Evolutionary conservation across 2,329 filamentous ascomycete species (phyloP).

Genomic region (Neonectria ditissima): DNA sequence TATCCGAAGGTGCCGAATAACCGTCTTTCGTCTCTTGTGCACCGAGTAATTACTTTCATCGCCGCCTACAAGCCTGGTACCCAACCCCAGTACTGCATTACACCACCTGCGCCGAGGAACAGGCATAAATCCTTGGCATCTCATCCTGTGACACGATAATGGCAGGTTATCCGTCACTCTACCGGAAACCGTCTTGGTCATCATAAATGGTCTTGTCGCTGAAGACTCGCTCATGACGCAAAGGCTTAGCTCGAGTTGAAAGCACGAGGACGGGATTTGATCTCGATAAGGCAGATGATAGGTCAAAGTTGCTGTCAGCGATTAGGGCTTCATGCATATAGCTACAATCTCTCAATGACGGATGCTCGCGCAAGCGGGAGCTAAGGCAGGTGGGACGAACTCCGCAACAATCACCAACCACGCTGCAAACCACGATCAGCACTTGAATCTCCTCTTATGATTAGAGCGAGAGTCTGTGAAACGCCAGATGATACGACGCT

Average conservation of each 20-base stretch:
- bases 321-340: not conserved
- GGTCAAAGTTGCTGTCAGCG: not conserved
- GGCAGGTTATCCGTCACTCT: not conserved
- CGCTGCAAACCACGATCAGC: not conserved
- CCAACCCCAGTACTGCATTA: not conserved
- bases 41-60: not conserved
- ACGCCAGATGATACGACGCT: not conserved
- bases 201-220: too few species aligned
- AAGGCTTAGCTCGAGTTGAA: not conserved
- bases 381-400: not conserved
- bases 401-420: not conserved
- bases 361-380: not conserved
- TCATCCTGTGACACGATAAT: not conserved
- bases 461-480: not conserved
- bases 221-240: not conserved
- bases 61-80: not conserved
- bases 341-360: not conserved
- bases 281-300: not conserved
- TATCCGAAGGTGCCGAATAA: constrained; percentile 1
- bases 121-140: not conserved
- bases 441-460: not conserved
- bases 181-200: too few species aligned
- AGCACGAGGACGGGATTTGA: too few species aligned
- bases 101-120: not conserved
- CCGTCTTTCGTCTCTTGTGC: not conserved